phyloP scores from a whole-genome alignment of 2,329 filamentous ascomycete species.

The Sporothrix humicola region DNA sequence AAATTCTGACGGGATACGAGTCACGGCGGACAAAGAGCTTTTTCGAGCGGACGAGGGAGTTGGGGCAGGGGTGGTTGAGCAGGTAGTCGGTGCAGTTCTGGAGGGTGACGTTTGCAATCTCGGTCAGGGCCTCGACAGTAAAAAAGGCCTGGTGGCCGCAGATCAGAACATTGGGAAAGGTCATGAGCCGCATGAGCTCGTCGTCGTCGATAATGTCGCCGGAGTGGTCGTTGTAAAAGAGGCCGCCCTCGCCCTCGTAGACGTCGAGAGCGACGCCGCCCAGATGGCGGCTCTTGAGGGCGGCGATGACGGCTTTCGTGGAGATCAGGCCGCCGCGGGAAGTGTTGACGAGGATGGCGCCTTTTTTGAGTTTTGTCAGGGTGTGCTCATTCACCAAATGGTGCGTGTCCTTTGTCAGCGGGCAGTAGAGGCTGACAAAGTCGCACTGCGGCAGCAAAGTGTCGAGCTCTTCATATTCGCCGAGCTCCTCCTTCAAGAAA shows the following conservation, averaged over 20 bases:
- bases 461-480: slow-evolving; percentile 61
- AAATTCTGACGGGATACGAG: slow-evolving; percentile 48
- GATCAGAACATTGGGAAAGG: slow-evolving; percentile 70
- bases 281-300: slow-evolving; percentile 64
- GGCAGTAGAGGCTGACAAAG: slow-evolving; percentile 70
- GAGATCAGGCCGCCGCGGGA: slow-evolving; percentile 69
- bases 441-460: slow-evolving; percentile 61
- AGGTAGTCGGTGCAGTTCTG: slow-evolving; percentile 59
- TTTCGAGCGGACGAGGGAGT: slow-evolving; percentile 46
- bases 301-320: slow-evolving; percentile 63
- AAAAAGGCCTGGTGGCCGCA: slow-evolving; percentile 74
- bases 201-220: slow-evolving; percentile 70
- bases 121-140: slow-evolving; percentile 66
- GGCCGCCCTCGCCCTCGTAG: slow-evolving; percentile 67
- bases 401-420: slow-evolving; percentile 63
- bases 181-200: slow-evolving; percentile 68
- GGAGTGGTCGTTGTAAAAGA: slow-evolving; percentile 71
- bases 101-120: slow-evolving; percentile 67
- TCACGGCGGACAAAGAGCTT: slow-evolving; percentile 34
- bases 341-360: slow-evolving; percentile 69
- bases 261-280: slow-evolving; percentile 70
- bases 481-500: slow-evolving; percentile 52
- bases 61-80: slow-evolving; percentile 45
- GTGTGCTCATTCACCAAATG: slow-evolving; percentile 64
- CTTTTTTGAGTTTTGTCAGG: slow-evolving; percentile 62